phyloP scores from a whole-genome alignment of 176 grass and related monocot species.

The Miscanthus lutarioriparius region DNA sequence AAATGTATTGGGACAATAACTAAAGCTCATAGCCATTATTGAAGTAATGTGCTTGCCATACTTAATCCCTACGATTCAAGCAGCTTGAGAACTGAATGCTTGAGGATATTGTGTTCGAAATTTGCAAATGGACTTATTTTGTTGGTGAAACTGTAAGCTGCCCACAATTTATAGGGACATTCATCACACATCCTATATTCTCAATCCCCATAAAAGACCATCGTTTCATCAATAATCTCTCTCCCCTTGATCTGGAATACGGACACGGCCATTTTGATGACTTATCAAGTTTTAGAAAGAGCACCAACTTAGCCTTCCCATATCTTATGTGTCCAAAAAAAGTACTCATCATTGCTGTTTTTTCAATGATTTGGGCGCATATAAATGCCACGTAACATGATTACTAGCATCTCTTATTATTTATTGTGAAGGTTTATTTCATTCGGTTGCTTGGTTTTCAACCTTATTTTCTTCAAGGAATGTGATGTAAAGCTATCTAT shows the following conservation, averaged over 20 bases:
- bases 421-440: neutral
- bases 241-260: neutral
- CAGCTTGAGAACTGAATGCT: neutral
- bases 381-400: neutral
- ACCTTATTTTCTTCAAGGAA: neutral
- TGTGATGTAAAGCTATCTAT: conserved; percentile 5
- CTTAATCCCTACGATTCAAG: neutral
- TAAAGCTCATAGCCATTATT: neutral
- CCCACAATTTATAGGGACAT: neutral
- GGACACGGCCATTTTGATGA: neutral
- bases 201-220: neutral
- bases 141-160: neutral
- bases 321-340: conserved; percentile 19
- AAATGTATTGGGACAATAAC: neutral
- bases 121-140: neutral
- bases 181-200: neutral
- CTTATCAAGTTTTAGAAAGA: neutral
- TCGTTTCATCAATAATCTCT: neutral
- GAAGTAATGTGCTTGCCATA: neutral
- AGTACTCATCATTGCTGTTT: neutral
- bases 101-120: neutral
- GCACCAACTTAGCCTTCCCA: neutral
- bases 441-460: neutral
- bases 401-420: neutral
- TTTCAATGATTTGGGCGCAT: neutral